Evolutionary conservation across 371 early-diverging fungal genomes (phyloP).

Genomic region (Apophysomyces trapeziformis): DNA sequence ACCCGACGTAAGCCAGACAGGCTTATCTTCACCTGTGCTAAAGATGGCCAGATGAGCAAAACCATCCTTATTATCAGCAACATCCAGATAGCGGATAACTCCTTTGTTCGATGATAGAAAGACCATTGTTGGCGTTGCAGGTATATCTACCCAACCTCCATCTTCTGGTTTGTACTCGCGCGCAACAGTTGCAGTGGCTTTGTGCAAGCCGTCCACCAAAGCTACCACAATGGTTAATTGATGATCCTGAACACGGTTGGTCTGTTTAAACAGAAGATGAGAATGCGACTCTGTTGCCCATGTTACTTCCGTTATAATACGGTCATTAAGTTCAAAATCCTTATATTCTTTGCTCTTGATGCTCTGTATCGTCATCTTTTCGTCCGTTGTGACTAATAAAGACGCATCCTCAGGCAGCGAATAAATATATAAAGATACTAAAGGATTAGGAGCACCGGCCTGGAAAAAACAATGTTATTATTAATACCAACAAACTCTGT

Average conservation of each 20-base stretch:
- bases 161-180: slow-evolving; percentile 64
- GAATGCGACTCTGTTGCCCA: slow-evolving; percentile 72
- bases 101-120: slow-evolving; percentile 39
- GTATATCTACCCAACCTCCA: slow-evolving; percentile 74
- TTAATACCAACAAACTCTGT: not conserved
- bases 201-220: slow-evolving; percentile 14
- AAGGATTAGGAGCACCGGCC: slow-evolving; percentile 87
- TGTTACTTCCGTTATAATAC: slow-evolving; percentile 74
- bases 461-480: not conserved
- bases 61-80: slow-evolving; percentile 73
- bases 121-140: slow-evolving; percentile 39
- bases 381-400: slow-evolving; percentile 24
- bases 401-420: slow-evolving; percentile 29
- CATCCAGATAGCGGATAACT: slow-evolving; percentile 71
- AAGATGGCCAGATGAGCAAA: slow-evolving; percentile 84
- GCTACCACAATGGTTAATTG: slow-evolving; percentile 64
- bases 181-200: slow-evolving; percentile 35
- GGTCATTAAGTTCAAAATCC: slow-evolving; percentile 64
- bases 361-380: slow-evolving; percentile 9
- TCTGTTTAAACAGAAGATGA: slow-evolving; percentile 72
- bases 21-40: slow-evolving; percentile 20
- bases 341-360: slow-evolving; percentile 1
- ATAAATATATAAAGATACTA: slow-evolving; percentile 74
- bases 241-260: slow-evolving; percentile 88
- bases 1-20: slow-evolving; percentile 79